Evolutionary conservation across 768 basidiomycete genomes (phyloP).

Genomic region (Naganishia kalamii): DNA sequence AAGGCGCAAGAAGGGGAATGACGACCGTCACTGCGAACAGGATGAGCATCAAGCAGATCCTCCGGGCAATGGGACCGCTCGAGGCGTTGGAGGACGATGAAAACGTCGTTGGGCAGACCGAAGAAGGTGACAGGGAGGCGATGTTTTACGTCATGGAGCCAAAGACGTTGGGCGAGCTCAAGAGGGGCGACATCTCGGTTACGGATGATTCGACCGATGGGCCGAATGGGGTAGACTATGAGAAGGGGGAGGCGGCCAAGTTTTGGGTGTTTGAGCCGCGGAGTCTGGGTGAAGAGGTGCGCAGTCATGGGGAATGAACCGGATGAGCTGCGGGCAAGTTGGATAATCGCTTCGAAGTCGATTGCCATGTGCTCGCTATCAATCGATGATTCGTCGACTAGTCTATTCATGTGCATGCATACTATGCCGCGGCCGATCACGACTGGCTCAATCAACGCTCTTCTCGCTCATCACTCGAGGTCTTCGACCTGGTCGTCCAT

Average conservation of each 20-base stretch:
- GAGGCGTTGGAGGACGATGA: constrained; percentile 30
- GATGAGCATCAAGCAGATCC: constrained; percentile 66
- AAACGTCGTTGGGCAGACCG: not conserved
- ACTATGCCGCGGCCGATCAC: no score
- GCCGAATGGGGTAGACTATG: not conserved
- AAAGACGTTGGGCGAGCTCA: constrained; percentile 25
- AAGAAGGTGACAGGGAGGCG: constrained; percentile 1
- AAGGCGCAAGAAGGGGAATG: constrained; percentile 64
- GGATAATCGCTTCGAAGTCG: no score
- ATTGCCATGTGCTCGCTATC: no score
- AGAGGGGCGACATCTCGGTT: constrained; percentile 2
- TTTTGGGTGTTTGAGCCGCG: constrained; percentile 75
- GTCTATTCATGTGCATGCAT: no score
- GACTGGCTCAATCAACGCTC: no score
- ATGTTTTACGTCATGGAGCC: constrained; percentile 25
- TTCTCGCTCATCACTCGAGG: no score
- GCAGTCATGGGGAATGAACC: constrained; percentile 24
- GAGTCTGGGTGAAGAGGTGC: constrained; percentile 60
- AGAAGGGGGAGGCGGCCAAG: constrained; percentile 46
- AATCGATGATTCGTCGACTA: no score
- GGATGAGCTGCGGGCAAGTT: constrained; percentile 32
- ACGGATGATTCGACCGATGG: not conserved
- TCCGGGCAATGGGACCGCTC: constrained; percentile 57
- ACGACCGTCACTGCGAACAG: constrained; percentile 84
- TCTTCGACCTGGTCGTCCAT: no score